Evolutionary conservation across 495 filamentous ascomycete genomes (phyloP), one percentile per base, ranked within the genome.

Genomic region (Cercophora sp.): DNA sequence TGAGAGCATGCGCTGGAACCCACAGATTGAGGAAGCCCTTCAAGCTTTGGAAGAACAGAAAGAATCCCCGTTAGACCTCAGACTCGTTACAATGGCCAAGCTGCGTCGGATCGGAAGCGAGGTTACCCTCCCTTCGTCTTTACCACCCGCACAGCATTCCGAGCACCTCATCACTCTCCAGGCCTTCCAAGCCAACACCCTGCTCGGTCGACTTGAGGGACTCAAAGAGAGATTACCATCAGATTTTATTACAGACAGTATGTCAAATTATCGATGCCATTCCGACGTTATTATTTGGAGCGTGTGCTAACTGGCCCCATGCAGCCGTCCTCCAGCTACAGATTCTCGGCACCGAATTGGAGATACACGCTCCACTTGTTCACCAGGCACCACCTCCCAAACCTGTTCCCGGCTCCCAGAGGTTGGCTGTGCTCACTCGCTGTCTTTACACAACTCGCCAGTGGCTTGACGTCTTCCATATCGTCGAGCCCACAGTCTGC

Each of bases 11-110:
- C 68, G 70, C n/a, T 81, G 75, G 73, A 76, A 69, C 5, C 54
- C 71, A 11, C 68, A 79, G 35, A 68, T 82, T 58, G 77, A 78
- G 19, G 70, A 78, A 23, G 74, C 69, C 29, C 63, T 82, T 2
- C 54, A 60, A 0, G 54, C 70, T 4, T 63, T 82, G 1, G 56
- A 63, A 4, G 69, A 75, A 27, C 51, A 59, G 2, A 67, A 68
- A 36, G 75, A 77, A 35, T 67, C 68, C 26, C 58, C 65, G 0
- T 61, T 67, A 13, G 80, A 83, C 60, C 62, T 67, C 15, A 53
- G 73, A 16, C 59, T 82, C 4, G 64, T 74, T 3, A 57, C 69
- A 3, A 61, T 74, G 22, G 75, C 79, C 3, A 68, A 64, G 45
- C 64, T 81, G 18, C 71, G 76, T 36, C 56, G 76, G 20, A 59